Percentiles rank a stretch among this genome's conserved stretches.
Evolutionary conservation across 306 rosid species (phyloP).

Genomic region (Geum urbanum): DNA sequence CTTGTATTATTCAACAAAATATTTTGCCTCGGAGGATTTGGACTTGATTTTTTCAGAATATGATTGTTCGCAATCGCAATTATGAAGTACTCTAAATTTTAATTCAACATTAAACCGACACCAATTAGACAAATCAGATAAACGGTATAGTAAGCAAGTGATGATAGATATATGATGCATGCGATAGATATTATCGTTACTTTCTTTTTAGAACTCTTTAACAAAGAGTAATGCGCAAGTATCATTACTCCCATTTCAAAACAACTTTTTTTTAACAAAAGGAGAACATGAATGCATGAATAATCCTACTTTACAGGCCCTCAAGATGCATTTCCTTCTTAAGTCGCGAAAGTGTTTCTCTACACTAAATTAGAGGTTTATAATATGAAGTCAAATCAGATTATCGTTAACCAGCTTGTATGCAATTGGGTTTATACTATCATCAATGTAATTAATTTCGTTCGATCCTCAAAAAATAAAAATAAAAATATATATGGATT

Average conservation of each 20-base stretch:
- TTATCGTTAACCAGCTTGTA: not conserved
- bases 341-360: not conserved
- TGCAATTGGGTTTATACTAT: conserved; percentile 7
- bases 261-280: not conserved
- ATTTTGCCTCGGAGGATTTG: too few species aligned
- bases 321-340: not conserved
- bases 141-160: not conserved
- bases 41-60: too few species aligned
- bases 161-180: not conserved
- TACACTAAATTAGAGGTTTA: not conserved
- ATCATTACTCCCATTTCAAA: not conserved
- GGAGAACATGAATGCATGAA: conserved; percentile 2
- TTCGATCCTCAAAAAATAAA: not conserved
- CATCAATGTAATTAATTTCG: not conserved
- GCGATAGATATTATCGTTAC: not conserved
- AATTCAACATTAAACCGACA: not conserved
- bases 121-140: not conserved
- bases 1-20: too few species aligned
- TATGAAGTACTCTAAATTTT: not conserved
- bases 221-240: not conserved
- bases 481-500: not conserved
- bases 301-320: conserved; percentile 9
- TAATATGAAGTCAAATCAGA: not conserved
- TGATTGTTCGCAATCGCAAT: too few species aligned
- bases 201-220: not conserved